Percentiles rank a stretch among this genome's conserved stretches.
These are phyloP conservation scores for Aspergillus neoniger DNA, from an alignment of 2,329 filamentous ascomycete genomes.

Conservation along the genomic window DNA sequence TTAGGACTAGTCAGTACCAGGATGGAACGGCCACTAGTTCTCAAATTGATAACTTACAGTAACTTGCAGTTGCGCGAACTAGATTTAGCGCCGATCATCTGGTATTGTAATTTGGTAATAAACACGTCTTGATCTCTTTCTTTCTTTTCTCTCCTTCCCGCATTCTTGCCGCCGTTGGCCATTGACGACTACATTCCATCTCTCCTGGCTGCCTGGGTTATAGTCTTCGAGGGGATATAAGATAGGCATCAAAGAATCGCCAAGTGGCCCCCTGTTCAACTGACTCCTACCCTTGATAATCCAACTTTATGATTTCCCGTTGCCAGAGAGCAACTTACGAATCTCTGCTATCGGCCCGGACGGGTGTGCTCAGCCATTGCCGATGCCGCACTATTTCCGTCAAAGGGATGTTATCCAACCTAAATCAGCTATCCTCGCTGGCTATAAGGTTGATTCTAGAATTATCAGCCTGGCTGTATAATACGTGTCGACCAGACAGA, in stretches of 20 bases:
- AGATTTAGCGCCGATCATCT: conserved; percentile 1
- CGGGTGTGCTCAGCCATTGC: neutral
- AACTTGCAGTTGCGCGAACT: no score
- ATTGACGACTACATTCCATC: neutral
- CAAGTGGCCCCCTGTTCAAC: neutral
- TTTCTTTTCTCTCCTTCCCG: neutral
- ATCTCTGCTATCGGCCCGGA: neutral
- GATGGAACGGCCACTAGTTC: conserved; percentile 6
- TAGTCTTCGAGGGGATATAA: neutral
- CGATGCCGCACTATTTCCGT: neutral
- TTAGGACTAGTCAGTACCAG: neutral
- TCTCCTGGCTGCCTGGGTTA: neutral
- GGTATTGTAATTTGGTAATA: neutral
- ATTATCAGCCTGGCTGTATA: neutral
- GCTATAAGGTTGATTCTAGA: no score
- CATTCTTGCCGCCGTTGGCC: neutral
- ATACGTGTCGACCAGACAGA: neutral
- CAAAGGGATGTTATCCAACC: no score
- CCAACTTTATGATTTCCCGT: neutral
- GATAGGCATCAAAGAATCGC: neutral
- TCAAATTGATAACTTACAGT: no score
- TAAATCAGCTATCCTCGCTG: no score
- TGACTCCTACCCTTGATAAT: neutral
- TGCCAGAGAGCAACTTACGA: neutral
- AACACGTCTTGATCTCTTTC: neutral